Base-by-base conservation (phyloP, 768 basidiomycete species). In the Paxillus ammoniavirescens region DNA sequence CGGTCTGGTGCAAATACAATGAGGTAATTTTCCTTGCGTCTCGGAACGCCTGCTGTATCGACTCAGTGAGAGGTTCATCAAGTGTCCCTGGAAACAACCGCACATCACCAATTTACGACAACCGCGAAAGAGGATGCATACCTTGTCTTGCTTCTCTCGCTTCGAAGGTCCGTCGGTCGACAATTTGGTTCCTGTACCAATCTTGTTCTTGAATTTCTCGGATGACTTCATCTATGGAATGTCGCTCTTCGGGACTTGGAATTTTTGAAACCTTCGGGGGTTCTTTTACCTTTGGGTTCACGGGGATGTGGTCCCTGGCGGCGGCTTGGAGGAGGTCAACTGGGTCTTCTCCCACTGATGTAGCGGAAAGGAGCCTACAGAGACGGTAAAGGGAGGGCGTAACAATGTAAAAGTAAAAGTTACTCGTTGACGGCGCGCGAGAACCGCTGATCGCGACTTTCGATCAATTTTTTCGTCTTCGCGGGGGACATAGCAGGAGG, bases 111-210 rank as follows among this genome's bases (percentile, higher is more conserved):
- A 35, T n/a, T 31, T 47, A 26, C 6, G 3, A 35, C 30, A 13
- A 13, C 30, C 9, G 7, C 21, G 15, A 10, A 18, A 6, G 9
- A 3, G 38, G 1, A 4, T 36, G 47, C 57, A 8, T 47, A 82
- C 91, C 88, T 54, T 71, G 74, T 49, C 74, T 71, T 8, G 79
- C 80, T 21, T 72, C 72, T 59, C 78, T 83, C 3, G 79, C 79
- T 9, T 78, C 76, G 17, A 85, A 73, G 0, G 76, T 80, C 43
- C 80, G 77, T 36, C 78, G 75, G 52, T 82, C 73, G 5, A 76
- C 74, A 30, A 95, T 87, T 69, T 93, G 90, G 17, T 79, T 78
- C 47, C 73, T 72, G 65, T 89, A 94, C 84, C 87, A 88, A 0
- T 75, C 71, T 53, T 85, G 78, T 30, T 72, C 69, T 49, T 69